These are phyloP conservation scores for Rhizopogon roseolus DNA, from an alignment of 768 basidiomycete genomes.

Conservation along the genomic window DNA sequence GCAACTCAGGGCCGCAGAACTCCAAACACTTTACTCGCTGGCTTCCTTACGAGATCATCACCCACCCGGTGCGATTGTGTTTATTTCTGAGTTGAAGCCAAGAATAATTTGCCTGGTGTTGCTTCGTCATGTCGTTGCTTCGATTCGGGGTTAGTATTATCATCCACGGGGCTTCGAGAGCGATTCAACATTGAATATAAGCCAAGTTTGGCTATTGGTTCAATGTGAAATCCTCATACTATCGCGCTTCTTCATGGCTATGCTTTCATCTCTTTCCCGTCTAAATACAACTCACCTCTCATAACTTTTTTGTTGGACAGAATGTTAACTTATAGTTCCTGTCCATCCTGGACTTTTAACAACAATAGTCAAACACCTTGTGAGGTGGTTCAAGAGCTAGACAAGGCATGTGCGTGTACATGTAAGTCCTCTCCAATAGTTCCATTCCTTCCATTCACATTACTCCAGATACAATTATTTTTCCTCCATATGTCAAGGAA, in stretches of 20 bases:
- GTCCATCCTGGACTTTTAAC: slow-evolving; percentile 9
- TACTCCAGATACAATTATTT: not conserved
- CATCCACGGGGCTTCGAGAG: not conserved
- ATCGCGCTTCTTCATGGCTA: not conserved
- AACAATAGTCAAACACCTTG: slow-evolving; percentile 13
- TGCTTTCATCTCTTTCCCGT: not conserved
- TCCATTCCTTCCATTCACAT: not conserved
- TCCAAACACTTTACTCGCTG: too few species aligned
- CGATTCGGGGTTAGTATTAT: too few species aligned
- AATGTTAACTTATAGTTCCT: not conserved
- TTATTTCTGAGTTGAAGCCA: too few species aligned
- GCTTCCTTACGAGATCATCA: too few species aligned
- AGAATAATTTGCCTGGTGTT: too few species aligned
- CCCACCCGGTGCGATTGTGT: too few species aligned
- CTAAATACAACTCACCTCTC: too few species aligned
- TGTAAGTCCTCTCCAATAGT: slow-evolving; percentile 11
- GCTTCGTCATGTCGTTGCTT: too few species aligned
- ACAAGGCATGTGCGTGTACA: slow-evolving; percentile 10
- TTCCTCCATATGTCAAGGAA: not conserved
- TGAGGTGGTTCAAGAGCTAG: slow-evolving; percentile 12
- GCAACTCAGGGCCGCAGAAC: too few species aligned
- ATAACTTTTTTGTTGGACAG: too few species aligned
- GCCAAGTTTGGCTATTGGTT: not conserved
- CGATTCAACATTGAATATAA: not conserved
- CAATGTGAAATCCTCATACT: not conserved